Evolutionary conservation across 164 flowering plant species (phyloP).

Genomic region (Annona cherimola): DNA sequence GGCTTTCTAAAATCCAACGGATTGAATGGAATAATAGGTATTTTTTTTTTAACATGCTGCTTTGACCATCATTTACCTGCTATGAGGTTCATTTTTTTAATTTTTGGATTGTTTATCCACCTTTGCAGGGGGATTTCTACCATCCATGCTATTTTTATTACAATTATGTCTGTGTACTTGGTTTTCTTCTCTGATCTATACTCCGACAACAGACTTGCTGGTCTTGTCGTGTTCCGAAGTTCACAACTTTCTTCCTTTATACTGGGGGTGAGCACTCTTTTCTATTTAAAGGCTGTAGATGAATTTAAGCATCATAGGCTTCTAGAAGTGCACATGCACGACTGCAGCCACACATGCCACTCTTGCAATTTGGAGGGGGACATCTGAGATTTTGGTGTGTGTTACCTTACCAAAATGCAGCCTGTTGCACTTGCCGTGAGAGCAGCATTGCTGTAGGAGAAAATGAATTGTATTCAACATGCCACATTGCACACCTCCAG

Average conservation of each 20-base stretch:
- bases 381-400: neutral
- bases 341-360: neutral
- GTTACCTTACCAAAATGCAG: neutral
- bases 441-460: neutral
- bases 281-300: neutral
- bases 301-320: neutral
- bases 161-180: conserved; percentile 63
- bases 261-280: conserved; percentile 59
- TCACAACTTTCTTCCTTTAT: conserved; percentile 70
- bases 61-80: conserved; percentile 1
- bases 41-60: neutral
- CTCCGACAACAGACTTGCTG: conserved; percentile 48
- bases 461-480: neutral
- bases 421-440: neutral
- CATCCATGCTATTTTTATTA: conserved; percentile 77
- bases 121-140: conserved; percentile 82
- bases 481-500: neutral
- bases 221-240: conserved; percentile 51
- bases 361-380: neutral
- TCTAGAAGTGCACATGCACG: neutral
- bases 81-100: neutral
- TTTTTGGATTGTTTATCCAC: conserved; percentile 2
- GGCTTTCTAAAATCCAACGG: conserved; percentile 67
- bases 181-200: conserved; percentile 91
- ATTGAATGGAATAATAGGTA: conserved; percentile 93